Evolutionary conservation across 371 early-diverging fungal genomes (phyloP), one percentile per base, ranked within the genome.

Genomic region (Chytridiales sp.): DNA sequence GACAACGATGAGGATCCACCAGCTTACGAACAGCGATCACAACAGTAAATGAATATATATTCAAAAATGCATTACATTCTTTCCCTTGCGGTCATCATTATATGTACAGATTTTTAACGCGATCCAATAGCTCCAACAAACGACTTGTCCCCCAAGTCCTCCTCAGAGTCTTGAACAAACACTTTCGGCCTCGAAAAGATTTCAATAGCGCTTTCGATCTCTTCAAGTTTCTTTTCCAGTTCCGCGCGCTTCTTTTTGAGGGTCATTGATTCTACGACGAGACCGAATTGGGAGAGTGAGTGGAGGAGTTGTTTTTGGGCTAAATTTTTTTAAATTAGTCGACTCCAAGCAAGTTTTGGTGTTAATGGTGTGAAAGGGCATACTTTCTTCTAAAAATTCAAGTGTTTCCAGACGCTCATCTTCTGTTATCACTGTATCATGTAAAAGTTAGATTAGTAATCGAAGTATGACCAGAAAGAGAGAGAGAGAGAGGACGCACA

Each of bases 181-280:
- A 77, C 77, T 30, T 59, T 66, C 34, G 60, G 55, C 47, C 70
- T 22, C 2, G 67, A 68, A 60, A 74, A 78, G 17, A 67, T 34
- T 5, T 73, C 69, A 29, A 72, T 66, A 0, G 68, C 76, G 3
- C 62, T 59, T 38, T 78, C 79, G 4, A 72, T 53, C 46, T 78
- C 73, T 19, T 30, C 48, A 26, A 78, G 46, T 13, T 64, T 43
- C 2, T 52, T 56, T 41, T 78, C 79, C 13, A 78, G 43, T 17
- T 39, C 52, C 19, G 53, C 60, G 59, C 67, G 68, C 42, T 61
- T 58, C 9, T 62, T 63, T 59, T 71, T 70, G 41, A 64, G 58
- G 40, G 67, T 58, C 29, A 56, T 36, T 11, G 69, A 49, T 55
- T 78, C 79, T 50, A 76, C 61, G 6, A 70, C 59, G 17, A 78